These are phyloP conservation scores for Exobasidium rhododendri DNA, from an alignment of 1,284 basidiomycete species.

Conservation along the genomic window DNA sequence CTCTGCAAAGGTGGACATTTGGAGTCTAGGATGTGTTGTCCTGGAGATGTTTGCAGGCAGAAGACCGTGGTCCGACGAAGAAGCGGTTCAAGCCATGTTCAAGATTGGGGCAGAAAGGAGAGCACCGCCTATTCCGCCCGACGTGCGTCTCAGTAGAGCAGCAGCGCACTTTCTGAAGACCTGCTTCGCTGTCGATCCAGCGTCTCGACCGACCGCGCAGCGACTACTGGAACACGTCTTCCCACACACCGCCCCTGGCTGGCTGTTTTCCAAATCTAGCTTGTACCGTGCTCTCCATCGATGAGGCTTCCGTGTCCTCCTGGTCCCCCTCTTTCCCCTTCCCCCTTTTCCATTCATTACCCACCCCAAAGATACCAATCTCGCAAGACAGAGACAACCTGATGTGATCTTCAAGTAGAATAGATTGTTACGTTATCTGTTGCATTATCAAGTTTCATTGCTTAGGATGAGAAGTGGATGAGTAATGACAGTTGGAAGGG, in stretches of 20 bases:
- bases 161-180: slow-evolving; percentile 82
- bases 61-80: slow-evolving; percentile 86
- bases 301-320: too few relatives aligned
- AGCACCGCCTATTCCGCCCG: slow-evolving; percentile 82
- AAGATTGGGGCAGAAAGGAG: slow-evolving; percentile 80
- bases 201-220: slow-evolving; percentile 75
- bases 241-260: slow-evolving; percentile 55
- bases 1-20: slow-evolving; percentile 95
- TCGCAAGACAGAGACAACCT: too few relatives aligned
- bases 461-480: slow-evolving; percentile 7
- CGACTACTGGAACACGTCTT: slow-evolving; percentile 82
- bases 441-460: too few relatives aligned
- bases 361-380: too few relatives aligned
- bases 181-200: slow-evolving; percentile 88
- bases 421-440: too few relatives aligned
- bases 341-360: too few relatives aligned
- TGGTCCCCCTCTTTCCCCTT: too few relatives aligned
- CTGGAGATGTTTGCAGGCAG: slow-evolving; percentile 97
- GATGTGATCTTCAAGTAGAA: too few relatives aligned
- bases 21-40: slow-evolving; percentile 95
- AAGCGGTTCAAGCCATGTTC: slow-evolving; percentile 87
- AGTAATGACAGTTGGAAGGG: slow-evolving; percentile 64
- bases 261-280: slow-evolving; percentile 39
- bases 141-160: slow-evolving; percentile 69
- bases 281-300: slow-evolving; percentile 22